phyloP scores from a whole-genome alignment of 768 basidiomycete species.

The Myochromella boudieri region DNA sequence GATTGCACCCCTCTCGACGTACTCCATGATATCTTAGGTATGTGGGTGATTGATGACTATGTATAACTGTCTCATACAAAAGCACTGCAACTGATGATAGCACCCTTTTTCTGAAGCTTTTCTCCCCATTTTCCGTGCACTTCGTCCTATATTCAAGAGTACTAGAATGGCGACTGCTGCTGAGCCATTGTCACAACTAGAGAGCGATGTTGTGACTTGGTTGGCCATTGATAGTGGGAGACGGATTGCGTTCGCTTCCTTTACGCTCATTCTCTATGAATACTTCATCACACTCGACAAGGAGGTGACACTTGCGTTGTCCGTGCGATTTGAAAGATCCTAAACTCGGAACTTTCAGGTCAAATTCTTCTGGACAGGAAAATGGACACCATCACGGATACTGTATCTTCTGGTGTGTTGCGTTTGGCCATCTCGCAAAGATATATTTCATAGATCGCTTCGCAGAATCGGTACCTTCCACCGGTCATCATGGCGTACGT shows the following conservation, averaged over 20 bases:
- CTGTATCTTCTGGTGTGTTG: slow-evolving; percentile 12
- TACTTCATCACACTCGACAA: slow-evolving; percentile 14
- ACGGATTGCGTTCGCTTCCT: slow-evolving; percentile 9
- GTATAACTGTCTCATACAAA: too few relatives aligned
- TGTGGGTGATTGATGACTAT: too few relatives aligned
- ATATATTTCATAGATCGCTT: not conserved
- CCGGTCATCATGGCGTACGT: slow-evolving; percentile 13
- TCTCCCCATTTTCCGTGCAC: too few relatives aligned
- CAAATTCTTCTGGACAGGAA: slow-evolving; percentile 15
- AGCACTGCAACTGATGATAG: too few relatives aligned
- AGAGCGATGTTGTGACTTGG: slow-evolving; percentile 8
- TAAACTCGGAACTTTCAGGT: not conserved
- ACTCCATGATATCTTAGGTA: too few relatives aligned
- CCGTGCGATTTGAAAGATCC: not conserved
- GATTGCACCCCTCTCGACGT: too few relatives aligned
- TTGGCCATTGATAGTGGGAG: slow-evolving; percentile 11
- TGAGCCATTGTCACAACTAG: too few relatives aligned
- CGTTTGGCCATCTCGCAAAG: not conserved
- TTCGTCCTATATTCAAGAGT: too few relatives aligned
- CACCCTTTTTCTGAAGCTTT: too few relatives aligned
- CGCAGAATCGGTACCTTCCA: slow-evolving; percentile 14
- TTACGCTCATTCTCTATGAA: slow-evolving; percentile 12
- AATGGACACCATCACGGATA: slow-evolving; percentile 12
- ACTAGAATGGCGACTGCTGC: too few relatives aligned
- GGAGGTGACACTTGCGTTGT: slow-evolving; percentile 3